Evolutionary conservation across 73 alveolate species (phyloP), one percentile per base, ranked within the genome.

Genomic region (Tetrahymena borealis): DNA sequence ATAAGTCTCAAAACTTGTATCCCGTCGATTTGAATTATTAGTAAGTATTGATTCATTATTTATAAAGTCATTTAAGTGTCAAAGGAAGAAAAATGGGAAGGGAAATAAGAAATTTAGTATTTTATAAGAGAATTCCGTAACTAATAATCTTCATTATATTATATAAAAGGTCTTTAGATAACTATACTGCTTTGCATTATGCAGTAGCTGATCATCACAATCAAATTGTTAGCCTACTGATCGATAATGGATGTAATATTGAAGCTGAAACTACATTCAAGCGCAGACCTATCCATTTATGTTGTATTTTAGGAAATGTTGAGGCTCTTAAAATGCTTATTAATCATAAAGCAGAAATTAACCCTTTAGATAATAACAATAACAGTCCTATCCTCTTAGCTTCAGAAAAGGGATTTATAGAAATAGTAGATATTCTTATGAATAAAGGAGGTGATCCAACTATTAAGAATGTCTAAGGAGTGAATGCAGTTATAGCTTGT

Each of bases 171-270:
- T 97, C 98, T 90, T 97, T 97, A 91, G 99, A 97, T 94, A 99
- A 98, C 36, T 97, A 99, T 98, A 97, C 98, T 40, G 97, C 99
- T 15, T 94, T 98, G 28, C 99, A 98, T 96, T 90, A 91, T 38
- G 99, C 99, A 24, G 97, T 98, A 31, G 97, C 95, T 95, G 99
- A 98, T 91, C 99, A 99, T 78, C 94, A 96, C 95, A 92, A 93
- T 4, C 91, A 97, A 60, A 96, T 97, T 11, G 96, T 96, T 0
- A 92, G 95, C 39, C 91, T 96, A 15, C 93, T 97, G 36, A 37
- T 97, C 39, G 93, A 96, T 78, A 79, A 97, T 20, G 97, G 96
- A 92, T 96, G 98, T 85, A 95, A 97, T 35, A 91, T 97, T 4
- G 97, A 97, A 91, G 95, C 97, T 20, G 40, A 41, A 40, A 93